Base-by-base conservation (phyloP, 2,329 filamentous ascomycete genomes). In the Fusarium compactum region DNA sequence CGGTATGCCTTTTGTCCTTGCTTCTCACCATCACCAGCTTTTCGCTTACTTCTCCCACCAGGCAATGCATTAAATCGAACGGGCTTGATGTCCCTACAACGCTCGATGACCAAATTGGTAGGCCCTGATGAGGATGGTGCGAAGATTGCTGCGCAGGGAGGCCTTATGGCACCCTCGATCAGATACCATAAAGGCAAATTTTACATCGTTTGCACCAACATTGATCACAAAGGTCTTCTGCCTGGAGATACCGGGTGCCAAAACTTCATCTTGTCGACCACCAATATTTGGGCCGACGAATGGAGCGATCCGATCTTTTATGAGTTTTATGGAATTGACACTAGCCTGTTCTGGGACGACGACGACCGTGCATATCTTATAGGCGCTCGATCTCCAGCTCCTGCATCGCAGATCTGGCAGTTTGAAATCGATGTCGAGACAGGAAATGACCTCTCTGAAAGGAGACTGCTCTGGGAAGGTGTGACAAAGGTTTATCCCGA, bases 281-380 rank as follows among this genome's bases (percentile, higher is more conserved):
- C 52, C 3, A 68, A 78, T 55, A 76, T 74, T 6, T 76, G 70
- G 67, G 30, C 64, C 9, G 68, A 61, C 7, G 30, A 61, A 8
- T 78, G 76, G 75, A 76, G 71, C 22, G 70, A 77, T 16, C 76
- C 81, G 1, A 71, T 82, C 5, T 72, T 72, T 32, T 82, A 82
- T 51, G 73, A 78, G 2, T 81, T 82, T 29, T 64, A 78, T 20
- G 82, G 81, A 2, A 82, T 85, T 16, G 83, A 84, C 52, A 80
- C 82, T 0, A 81, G 83, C 73, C 74, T 86, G 8, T 80, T 84
- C 48, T 83, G 81, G 30, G 80, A 82, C 15, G 69, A 77, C 18
- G 76, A 80, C 50, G 77, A 76, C 15, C 64, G 67, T 11, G 72
- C 70, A 8, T 81, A 83, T 53, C 57, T 78, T 15, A 76, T 76